These are phyloP conservation scores for Penicillium sp. DNA, from an alignment of 2,329 filamentous ascomycete genomes.

Conservation along the genomic window DNA sequence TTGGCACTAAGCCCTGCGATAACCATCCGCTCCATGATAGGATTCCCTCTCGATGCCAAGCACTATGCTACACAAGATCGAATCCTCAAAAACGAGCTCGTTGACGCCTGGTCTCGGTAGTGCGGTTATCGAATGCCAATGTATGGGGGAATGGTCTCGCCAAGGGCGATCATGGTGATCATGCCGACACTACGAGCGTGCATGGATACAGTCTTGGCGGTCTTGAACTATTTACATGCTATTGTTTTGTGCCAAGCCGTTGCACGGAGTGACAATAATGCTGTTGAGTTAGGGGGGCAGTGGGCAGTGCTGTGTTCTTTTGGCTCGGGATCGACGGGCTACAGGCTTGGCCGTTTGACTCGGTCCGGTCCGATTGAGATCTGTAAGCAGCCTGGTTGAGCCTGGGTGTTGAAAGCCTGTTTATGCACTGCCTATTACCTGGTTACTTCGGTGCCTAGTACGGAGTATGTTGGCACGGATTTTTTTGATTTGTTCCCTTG, in stretches of 20 bases:
- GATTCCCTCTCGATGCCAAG: constrained; percentile 4
- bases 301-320: constrained; percentile 6
- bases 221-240: constrained; percentile 3
- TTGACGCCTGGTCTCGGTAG: not conserved
- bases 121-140: not conserved
- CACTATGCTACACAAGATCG: not conserved
- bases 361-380: constrained; percentile 12
- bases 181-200: not conserved
- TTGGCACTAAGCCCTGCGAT: constrained; percentile 6
- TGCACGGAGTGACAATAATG: constrained; percentile 5
- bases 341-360: constrained; percentile 4
- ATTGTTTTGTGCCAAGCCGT: constrained; percentile 10
- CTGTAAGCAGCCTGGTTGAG: not conserved
- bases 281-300: constrained; percentile 5
- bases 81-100: constrained; percentile 1
- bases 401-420: not conserved
- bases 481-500: not conserved
- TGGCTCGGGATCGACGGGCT: constrained; percentile 7
- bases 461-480: not conserved
- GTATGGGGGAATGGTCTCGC: constrained; percentile 1
- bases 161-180: constrained; percentile 15
- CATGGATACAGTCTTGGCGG: constrained; percentile 1
- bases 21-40: constrained; percentile 1
- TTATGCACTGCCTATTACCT: not conserved
- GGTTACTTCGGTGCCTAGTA: not conserved